A percentile compares a stretch with the other conserved stretches of the same genome.
Conservation (phyloP, 2,329 filamentous ascomycete species). For the Trichophaea hybrida region DNA sequence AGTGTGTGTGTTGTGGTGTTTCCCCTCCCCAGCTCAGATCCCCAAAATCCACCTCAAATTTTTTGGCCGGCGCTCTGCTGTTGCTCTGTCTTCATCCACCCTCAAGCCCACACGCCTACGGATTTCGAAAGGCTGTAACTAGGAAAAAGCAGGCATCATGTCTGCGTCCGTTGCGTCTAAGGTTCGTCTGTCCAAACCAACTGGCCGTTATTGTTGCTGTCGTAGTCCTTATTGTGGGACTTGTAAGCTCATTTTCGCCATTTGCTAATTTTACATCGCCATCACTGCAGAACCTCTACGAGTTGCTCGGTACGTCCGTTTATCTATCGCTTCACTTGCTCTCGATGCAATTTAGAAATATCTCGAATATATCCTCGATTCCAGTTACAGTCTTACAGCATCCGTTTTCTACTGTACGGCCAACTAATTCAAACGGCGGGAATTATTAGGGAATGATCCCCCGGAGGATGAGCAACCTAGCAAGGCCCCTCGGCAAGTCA, state of each 20-base stretch:
- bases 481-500: conserved; percentile 71
- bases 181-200: conserved; percentile 23
- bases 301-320: conserved; percentile 72
- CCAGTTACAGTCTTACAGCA: too few relatives aligned
- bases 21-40: background rate
- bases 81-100: background rate
- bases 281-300: conserved; percentile 71
- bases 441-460: conserved; percentile 42
- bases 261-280: conserved; percentile 31
- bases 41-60: background rate
- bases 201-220: background rate
- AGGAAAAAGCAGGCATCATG: conserved; percentile 31
- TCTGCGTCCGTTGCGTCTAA: conserved; percentile 31
- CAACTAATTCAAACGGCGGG: conserved; percentile 12
- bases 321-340: background rate
- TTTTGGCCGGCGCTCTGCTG: background rate
- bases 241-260: background rate
- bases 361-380: too few relatives aligned
- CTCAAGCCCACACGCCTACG: background rate
- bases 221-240: background rate
- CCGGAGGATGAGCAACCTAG: conserved; percentile 58
- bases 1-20: background rate
- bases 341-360: too few relatives aligned
- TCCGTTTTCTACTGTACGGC: too few relatives aligned
- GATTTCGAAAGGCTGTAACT: conserved; percentile 16